Conservation (phyloP, 345 rosid genomes). For the Angophora floribunda region DNA sequence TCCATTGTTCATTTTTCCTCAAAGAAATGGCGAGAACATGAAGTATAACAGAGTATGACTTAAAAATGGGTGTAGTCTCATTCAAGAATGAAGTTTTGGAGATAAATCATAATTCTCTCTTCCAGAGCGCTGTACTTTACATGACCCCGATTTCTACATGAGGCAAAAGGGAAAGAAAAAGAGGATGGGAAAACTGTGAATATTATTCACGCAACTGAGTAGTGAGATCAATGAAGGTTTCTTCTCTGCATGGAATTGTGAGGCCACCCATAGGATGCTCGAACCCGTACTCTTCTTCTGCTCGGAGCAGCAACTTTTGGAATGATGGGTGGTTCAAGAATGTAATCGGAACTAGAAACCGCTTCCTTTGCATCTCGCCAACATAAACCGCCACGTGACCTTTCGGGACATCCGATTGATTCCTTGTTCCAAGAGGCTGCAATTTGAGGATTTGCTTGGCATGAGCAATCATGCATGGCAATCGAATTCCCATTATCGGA, state of each 20-base stretch:
- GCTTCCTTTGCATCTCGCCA: conserved; percentile 34
- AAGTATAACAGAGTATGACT: not conserved
- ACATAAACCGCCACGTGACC: conserved; percentile 34
- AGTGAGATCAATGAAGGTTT: conserved; percentile 6
- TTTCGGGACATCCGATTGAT: conserved; percentile 17
- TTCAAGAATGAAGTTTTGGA: not conserved
- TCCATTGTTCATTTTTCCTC: not conserved
- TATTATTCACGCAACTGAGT: not conserved
- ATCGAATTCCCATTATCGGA: conserved; percentile 8
- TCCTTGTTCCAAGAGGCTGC: conserved; percentile 11
- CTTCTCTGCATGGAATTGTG: conserved; percentile 13
- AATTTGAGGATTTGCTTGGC: conserved; percentile 22
- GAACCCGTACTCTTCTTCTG: conserved; percentile 8
- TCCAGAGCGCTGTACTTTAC: not conserved
- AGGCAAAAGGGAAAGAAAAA: not conserved
- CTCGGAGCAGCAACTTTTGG: not conserved
- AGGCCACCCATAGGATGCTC: conserved; percentile 12
- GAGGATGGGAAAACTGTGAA: not conserved
- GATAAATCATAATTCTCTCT: not conserved
- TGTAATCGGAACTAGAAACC: conserved; percentile 12
- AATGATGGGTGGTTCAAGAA: not conserved
- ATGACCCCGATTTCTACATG: not conserved
- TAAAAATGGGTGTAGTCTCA: not conserved
- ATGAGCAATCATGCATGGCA: conserved; percentile 12
- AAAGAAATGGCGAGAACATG: not conserved